Conservation (phyloP, 2,329 filamentous ascomycete species). For the Curvularia verruculosa region DNA sequence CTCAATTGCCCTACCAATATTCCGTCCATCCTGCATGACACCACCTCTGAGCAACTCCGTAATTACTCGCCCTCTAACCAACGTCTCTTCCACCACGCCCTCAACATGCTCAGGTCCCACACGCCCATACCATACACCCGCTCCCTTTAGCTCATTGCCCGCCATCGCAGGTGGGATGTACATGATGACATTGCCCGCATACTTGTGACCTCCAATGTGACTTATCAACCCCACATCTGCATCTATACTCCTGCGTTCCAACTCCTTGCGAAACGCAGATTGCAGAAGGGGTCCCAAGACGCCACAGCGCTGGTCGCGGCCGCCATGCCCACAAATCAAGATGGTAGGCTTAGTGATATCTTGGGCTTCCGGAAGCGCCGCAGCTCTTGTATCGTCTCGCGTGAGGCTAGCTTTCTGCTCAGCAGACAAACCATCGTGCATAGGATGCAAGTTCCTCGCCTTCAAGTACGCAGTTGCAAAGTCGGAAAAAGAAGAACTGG, state of each 20-base stretch:
- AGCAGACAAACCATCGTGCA: slow-evolving; percentile 64
- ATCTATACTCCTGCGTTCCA: slow-evolving; percentile 58
- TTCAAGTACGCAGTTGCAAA: slow-evolving; percentile 71
- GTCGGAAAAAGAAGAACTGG: slow-evolving; percentile 60
- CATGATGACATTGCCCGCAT: slow-evolving; percentile 82
- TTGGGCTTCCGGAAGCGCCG: slow-evolving; percentile 61
- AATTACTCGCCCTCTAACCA: slow-evolving; percentile 70
- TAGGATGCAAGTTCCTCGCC: slow-evolving; percentile 65
- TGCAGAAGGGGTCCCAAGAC: slow-evolving; percentile 75
- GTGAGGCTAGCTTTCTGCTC: slow-evolving; percentile 54
- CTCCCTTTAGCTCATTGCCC: slow-evolving; percentile 67
- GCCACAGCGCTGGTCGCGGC: slow-evolving; percentile 82
- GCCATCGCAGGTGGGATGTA: slow-evolving; percentile 68
- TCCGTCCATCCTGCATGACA: slow-evolving; percentile 50
- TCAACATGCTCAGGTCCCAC: slow-evolving; percentile 78
- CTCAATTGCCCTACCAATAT: slow-evolving; percentile 41
- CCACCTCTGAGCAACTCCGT: slow-evolving; percentile 75
- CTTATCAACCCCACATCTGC: slow-evolving; percentile 74
- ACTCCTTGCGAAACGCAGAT: slow-evolving; percentile 69
- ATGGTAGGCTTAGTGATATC: slow-evolving; percentile 55
- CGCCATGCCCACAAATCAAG: slow-evolving; percentile 85
- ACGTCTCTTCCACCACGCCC: slow-evolving; percentile 74
- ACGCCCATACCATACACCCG: slow-evolving; percentile 82
- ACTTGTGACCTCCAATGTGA: slow-evolving; percentile 85
- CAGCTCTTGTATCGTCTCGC: slow-evolving; percentile 57